phyloP scores from a whole-genome alignment of 1,284 basidiomycete genomes.

The Irpex sp. region DNA sequence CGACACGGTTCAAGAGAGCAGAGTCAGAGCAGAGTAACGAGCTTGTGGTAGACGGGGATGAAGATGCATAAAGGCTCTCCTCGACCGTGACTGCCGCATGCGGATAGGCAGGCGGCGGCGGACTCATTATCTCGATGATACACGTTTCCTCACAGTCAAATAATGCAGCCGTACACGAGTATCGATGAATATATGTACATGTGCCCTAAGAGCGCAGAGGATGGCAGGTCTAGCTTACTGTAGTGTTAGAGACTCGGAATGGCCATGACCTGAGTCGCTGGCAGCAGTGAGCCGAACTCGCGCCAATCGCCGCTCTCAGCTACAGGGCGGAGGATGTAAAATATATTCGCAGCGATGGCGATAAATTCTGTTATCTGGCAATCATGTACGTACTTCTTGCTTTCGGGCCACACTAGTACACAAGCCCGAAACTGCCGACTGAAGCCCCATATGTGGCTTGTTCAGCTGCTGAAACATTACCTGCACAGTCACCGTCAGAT shows the following conservation, averaged over 20 bases:
- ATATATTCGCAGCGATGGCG: not conserved
- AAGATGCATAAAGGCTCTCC: conserved; percentile 5
- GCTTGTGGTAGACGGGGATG: conserved; percentile 12
- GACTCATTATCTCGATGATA: conserved; percentile 7
- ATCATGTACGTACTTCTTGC: not conserved
- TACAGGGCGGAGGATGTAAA: not conserved
- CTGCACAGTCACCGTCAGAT: too few relatives aligned
- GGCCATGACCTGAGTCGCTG: not conserved
- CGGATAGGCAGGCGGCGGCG: not conserved
- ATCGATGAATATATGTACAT: conserved; percentile 3
- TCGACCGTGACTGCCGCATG: not conserved
- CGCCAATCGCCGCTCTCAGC: not conserved
- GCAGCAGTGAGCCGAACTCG: not conserved
- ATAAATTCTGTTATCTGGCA: not conserved
- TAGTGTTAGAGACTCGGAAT: not conserved
- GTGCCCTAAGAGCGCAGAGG: not conserved
- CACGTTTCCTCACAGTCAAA: conserved; percentile 4
- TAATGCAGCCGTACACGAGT: conserved; percentile 4
- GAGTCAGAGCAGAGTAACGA: conserved; percentile 1
- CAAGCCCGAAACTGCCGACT: not conserved
- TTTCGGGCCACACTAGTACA: not conserved
- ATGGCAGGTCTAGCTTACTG: not conserved
- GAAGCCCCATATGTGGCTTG: not conserved
- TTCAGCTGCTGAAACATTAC: not conserved
- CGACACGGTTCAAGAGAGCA: not conserved